These are phyloP conservation scores for Lindgomyces ingoldianus DNA, from an alignment of 495 filamentous ascomycete genomes.

Conservation along the genomic window DNA sequence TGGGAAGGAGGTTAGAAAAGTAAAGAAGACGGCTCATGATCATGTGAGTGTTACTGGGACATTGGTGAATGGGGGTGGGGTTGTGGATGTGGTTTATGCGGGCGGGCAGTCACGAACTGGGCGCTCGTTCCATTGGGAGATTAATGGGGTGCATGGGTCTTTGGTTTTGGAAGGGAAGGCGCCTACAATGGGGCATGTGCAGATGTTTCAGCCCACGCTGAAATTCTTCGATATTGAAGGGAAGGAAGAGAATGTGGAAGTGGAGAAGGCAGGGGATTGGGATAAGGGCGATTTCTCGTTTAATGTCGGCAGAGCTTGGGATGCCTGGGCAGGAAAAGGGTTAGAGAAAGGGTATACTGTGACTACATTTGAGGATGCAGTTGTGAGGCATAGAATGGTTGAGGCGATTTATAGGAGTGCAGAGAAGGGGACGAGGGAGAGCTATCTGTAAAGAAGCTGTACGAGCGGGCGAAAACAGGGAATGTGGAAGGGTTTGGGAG, in stretches of 20 bases:
- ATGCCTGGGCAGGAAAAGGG: slow-evolving; percentile 47
- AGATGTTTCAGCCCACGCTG: slow-evolving; percentile 41
- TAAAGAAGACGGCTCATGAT: slow-evolving; percentile 26
- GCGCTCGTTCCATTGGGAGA: slow-evolving; percentile 32
- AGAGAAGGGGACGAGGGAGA: slow-evolving; percentile 20
- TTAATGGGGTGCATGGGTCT: slow-evolving; percentile 23
- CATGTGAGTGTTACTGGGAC: slow-evolving; percentile 22
- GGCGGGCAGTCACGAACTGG: slow-evolving; percentile 11
- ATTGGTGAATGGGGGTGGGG: slow-evolving; percentile 18
- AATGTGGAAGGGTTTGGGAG: too few species aligned
- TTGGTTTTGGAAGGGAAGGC: slow-evolving; percentile 14
- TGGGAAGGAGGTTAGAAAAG: slow-evolving; percentile 17
- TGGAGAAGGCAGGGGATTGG: slow-evolving; percentile 40
- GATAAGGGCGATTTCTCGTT: slow-evolving; percentile 38
- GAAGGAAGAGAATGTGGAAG: slow-evolving; percentile 48
- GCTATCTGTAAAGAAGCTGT: slow-evolving; percentile 26
- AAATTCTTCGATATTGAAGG: slow-evolving; percentile 39
- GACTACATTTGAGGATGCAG: slow-evolving; percentile 50
- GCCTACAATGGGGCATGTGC: slow-evolving; percentile 34
- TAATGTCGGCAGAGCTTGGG: slow-evolving; percentile 54
- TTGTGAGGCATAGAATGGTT: slow-evolving; percentile 46
- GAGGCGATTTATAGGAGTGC: slow-evolving; percentile 38
- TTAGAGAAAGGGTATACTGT: slow-evolving; percentile 39
- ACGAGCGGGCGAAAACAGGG: too few species aligned
- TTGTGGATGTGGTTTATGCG: slow-evolving; percentile 18